phyloP scores from a whole-genome alignment of 2,329 filamentous ascomycete genomes.

The Lachnellula arida region DNA sequence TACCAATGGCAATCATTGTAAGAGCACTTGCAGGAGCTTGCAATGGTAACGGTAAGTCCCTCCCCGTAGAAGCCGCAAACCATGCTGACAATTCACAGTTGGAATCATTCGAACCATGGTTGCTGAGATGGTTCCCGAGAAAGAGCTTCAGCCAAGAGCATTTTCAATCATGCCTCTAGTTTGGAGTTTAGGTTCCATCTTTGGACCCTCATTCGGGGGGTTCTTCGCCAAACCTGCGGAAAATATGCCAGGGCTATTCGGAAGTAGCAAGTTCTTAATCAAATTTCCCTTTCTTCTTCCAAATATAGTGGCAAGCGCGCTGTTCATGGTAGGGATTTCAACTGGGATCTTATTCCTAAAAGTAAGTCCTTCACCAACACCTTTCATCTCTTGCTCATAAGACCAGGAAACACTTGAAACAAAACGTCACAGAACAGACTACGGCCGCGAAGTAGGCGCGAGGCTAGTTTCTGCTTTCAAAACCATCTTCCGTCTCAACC shows the following conservation, averaged over 20 bases:
- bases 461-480: conserved; percentile 47
- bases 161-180: conserved; percentile 92
- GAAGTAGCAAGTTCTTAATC: conserved; percentile 61
- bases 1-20: conserved; percentile 74
- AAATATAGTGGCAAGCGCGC: conserved; percentile 69
- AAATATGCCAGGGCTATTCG: conserved; percentile 68
- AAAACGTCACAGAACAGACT: conserved; percentile 64
- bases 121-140: conserved; percentile 86
- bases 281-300: conserved; percentile 79
- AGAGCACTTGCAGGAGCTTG: conserved; percentile 75
- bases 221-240: conserved; percentile 76
- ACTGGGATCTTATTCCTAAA: conserved; percentile 75
- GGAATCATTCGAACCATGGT: conserved; percentile 90
- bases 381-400: conserved; percentile 1
- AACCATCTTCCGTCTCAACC: conserved; percentile 10
- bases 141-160: conserved; percentile 77
- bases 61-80: neutral
- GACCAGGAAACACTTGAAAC: conserved; percentile 71
- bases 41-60: conserved; percentile 69
- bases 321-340: conserved; percentile 74
- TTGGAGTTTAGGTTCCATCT: conserved; percentile 82
- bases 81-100: conserved; percentile 43
- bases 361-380: conserved; percentile 35
- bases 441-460: conserved; percentile 69
- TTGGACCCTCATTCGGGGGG: conserved; percentile 84